Base-by-base conservation (phyloP, 306 rosid species). In the Ziziphus jujuba region DNA sequence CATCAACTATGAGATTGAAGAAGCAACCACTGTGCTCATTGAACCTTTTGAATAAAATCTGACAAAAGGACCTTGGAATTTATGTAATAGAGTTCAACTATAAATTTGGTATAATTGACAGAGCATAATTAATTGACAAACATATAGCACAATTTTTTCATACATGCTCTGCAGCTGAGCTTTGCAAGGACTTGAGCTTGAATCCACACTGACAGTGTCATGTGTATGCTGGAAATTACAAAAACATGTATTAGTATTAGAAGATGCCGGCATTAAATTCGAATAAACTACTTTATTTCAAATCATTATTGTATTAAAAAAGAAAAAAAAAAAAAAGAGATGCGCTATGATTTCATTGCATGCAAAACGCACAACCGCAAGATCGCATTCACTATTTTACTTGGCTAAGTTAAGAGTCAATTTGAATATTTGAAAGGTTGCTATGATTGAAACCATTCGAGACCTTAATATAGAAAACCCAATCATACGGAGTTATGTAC, bases 161-260 rank as follows among this genome's bases (percentile, higher is more conserved):
- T 78, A 84, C 98, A 91, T 90, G 79, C 21, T 72, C 64, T 1
- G 47, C 91, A 38, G 87, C 61, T 0, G 96, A 79, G n/a, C 40
- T 84, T 71, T 92, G 92, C 87, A 92, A 75, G 52, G 97, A 89
- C 77, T 70, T 86, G 43, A 92, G 87, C 98, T 92, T 47, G 87
- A 87, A 71, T 92, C 98, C 40, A 87, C 89, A 57, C 85, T 66
- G 40, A 92, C 91, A 71, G 89, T 87, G 11, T 95, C 97, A 56
- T 92, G 98, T 80, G 97, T 84, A 10, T 96, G 85, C 98, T 87
- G 91, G 19, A 78, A 75, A 75, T 67, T 14, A 65, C 33, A 40
- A 54, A 51, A 31, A 11, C 8, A 19, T 19, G 47, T 1, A 59
- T 79, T 66, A 74, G 84, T 59, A 59, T 61, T 56, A 44, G 38